Evolutionary conservation across 1,284 basidiomycete species (phyloP).

Genomic region (Hemileccinum hortonii): DNA sequence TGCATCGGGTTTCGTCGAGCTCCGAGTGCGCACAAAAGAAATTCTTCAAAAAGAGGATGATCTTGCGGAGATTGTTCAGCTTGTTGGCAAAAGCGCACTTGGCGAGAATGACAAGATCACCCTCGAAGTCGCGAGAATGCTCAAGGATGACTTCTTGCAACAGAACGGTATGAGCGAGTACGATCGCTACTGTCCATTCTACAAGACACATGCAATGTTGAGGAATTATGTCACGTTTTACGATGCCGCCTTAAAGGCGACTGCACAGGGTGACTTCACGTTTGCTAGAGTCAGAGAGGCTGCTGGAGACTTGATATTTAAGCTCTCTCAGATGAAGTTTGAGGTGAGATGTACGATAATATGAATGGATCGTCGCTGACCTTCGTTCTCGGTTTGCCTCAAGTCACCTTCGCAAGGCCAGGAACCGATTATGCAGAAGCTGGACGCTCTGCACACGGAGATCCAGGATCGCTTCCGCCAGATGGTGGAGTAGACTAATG

Average conservation of each 20-base stretch:
- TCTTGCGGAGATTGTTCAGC: constrained; percentile 97
- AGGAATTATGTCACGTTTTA: constrained; percentile 96
- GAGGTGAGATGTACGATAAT: constrained; percentile 56
- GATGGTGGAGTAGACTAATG: constrained; percentile 64
- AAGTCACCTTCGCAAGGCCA: constrained; percentile 86
- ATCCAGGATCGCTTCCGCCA: constrained; percentile 90
- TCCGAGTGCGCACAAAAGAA: constrained; percentile 91
- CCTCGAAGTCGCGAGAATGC: constrained; percentile 94
- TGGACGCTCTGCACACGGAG: constrained; percentile 77
- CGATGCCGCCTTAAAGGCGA: constrained; percentile 83
- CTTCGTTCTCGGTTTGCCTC: constrained; percentile 15
- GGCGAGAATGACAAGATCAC: constrained; percentile 99
- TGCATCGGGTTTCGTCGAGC: constrained; percentile 90
- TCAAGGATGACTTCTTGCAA: constrained; percentile 98
- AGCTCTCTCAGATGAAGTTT: constrained; percentile 98
- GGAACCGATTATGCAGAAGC: constrained; percentile 75
- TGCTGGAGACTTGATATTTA: constrained; percentile 87
- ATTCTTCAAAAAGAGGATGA: constrained; percentile 99
- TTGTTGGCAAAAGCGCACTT: constrained; percentile 97
- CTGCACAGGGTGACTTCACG: constrained; percentile 85
- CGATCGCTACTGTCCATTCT: constrained; percentile 97
- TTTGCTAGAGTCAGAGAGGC: constrained; percentile 91
- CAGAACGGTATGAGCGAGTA: constrained; percentile 99
- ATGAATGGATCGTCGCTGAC: constrained; percentile 17
- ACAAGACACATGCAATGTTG: constrained; percentile 97